Conservation (phyloP, 1,284 basidiomycete genomes). For the Hymenochaete sp. region DNA sequence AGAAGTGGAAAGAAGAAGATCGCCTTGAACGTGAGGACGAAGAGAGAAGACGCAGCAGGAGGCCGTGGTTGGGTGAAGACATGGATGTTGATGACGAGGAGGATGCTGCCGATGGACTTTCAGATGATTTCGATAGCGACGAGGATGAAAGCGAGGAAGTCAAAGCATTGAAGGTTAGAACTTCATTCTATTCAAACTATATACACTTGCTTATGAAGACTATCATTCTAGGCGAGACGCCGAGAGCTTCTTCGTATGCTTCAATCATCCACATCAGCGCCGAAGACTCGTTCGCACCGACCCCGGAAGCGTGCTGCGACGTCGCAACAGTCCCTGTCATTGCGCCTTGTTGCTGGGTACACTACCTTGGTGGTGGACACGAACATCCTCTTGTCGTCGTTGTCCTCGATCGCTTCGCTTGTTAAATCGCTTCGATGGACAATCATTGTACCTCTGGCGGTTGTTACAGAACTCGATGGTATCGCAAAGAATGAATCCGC, state of each 20-base stretch:
- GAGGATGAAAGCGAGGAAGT: constrained; percentile 66
- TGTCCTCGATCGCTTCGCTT: constrained; percentile 64
- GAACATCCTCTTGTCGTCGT: constrained; percentile 81
- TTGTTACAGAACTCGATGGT: constrained; percentile 94
- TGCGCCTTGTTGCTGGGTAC: constrained; percentile 77
- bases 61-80: constrained; percentile 52
- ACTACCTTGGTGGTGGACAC: constrained; percentile 90
- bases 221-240: constrained; percentile 47
- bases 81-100: constrained; percentile 30
- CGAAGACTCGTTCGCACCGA: constrained; percentile 10
- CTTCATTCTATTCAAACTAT: constrained; percentile 10
- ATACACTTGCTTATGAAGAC: constrained; percentile 15
- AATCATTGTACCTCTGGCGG: constrained; percentile 84
- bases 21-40: constrained; percentile 55
- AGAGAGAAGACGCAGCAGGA: constrained; percentile 51
- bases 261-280: constrained; percentile 21
- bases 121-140: constrained; percentile 45
- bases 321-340: too few species aligned
- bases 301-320: constrained; percentile 32
- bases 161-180: constrained; percentile 61
- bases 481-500: constrained; percentile 58
- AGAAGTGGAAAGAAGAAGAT: constrained; percentile 63
- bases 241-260: constrained; percentile 19
- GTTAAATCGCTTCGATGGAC: constrained; percentile 83
- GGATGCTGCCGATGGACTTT: constrained; percentile 34